These are phyloP conservation scores for Penicillium concentricum DNA, from an alignment of 2,329 filamentous ascomycete species.

Conservation along the genomic window DNA sequence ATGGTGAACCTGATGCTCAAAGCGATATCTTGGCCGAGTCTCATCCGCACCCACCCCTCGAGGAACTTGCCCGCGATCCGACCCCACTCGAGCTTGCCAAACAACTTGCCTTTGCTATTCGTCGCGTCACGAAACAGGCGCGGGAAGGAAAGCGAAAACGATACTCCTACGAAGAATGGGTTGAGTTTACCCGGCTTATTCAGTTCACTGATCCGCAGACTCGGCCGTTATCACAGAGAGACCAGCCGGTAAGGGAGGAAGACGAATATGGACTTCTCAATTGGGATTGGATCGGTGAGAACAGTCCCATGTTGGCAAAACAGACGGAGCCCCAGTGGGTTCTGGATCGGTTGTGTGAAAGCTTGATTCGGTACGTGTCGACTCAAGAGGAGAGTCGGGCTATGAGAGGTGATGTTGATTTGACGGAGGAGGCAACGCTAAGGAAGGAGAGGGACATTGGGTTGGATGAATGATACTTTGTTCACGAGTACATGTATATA, in stretches of 20 bases:
- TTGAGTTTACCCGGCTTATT: conserved; percentile 76
- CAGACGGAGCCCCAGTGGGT: conserved; percentile 66
- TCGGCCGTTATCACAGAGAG: background rate
- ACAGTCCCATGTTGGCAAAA: conserved; percentile 65
- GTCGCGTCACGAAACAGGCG: conserved; percentile 63
- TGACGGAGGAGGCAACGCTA: conserved; percentile 20
- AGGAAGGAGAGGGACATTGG: conserved; percentile 27
- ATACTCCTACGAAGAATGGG: conserved; percentile 84
- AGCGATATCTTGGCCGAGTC: background rate
- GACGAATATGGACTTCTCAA: conserved; percentile 61
- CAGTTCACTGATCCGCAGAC: conserved; percentile 49
- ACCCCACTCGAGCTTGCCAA: conserved; percentile 60
- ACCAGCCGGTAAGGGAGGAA: conserved; percentile 22
- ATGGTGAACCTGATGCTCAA: background rate
- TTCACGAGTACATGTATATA: background rate
- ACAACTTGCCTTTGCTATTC: conserved; percentile 68
- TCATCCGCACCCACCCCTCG: conserved; percentile 33
- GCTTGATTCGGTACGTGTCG: conserved; percentile 51
- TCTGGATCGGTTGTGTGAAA: conserved; percentile 64
- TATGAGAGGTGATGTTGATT: background rate
- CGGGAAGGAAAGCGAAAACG: conserved; percentile 57
- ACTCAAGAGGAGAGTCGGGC: conserved; percentile 18
- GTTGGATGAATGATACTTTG: conserved; percentile 14
- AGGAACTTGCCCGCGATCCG: conserved; percentile 47
- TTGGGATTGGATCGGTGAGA: conserved; percentile 72